These are phyloP conservation scores for Diversispora epigaea DNA, from an alignment of 192 early-diverging fungal species.

Conservation along the genomic window DNA sequence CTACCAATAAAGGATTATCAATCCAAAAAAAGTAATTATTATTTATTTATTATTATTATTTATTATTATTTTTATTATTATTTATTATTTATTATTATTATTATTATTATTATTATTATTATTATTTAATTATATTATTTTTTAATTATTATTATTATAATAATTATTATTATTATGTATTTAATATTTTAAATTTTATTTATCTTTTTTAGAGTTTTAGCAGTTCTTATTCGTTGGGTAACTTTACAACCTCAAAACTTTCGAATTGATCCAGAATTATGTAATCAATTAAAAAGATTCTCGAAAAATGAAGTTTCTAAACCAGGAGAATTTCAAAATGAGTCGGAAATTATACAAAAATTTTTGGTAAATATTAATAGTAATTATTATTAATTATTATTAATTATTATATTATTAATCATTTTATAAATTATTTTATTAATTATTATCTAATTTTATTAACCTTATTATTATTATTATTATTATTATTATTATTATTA, in stretches of 20 bases:
- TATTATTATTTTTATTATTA: not conserved
- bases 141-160: no score
- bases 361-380: not conserved
- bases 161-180: no score
- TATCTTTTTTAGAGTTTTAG: slow-evolving; percentile 49
- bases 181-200: no score
- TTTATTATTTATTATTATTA: no score
- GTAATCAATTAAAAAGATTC: slow-evolving; percentile 49
- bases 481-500: not conserved
- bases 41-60: not conserved
- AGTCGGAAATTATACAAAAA: slow-evolving; percentile 43
- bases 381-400: not conserved
- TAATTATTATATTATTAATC: not conserved
- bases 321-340: slow-evolving; percentile 43
- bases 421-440: no score
- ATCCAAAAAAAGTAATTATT: slow-evolving; percentile 44
- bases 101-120: no score
- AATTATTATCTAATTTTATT: no score
- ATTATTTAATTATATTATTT: no score
- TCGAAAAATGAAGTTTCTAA: slow-evolving; percentile 43
- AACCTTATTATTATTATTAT: not conserved
- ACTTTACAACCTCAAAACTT: slow-evolving; percentile 63
- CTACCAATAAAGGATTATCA: slow-evolving; percentile 44
- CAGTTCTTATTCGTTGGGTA: slow-evolving; percentile 64
- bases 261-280: slow-evolving; percentile 41